Evolutionary conservation across 164 flowering plant species (phyloP).

Genomic region (Santalum album): DNA sequence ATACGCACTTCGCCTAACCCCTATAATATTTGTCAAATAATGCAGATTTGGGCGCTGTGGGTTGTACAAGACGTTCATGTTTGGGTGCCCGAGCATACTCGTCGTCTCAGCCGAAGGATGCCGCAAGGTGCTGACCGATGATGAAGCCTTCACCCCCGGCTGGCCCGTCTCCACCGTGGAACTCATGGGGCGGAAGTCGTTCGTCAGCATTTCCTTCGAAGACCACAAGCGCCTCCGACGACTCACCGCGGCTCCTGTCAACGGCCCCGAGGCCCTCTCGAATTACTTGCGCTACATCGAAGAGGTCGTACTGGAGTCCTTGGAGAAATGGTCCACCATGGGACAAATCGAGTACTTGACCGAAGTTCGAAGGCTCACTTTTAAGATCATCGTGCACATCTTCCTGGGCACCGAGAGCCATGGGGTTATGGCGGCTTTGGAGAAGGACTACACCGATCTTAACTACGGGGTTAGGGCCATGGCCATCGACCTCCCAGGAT

Average conservation of each 20-base stretch:
- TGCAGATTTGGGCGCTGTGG: slow-evolving; percentile 61
- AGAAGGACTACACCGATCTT: slow-evolving; percentile 57
- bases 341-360: slow-evolving; percentile 79
- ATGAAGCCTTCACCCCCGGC: slow-evolving; percentile 61
- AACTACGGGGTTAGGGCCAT: slow-evolving; percentile 84
- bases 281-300: slow-evolving; percentile 54
- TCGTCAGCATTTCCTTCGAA: slow-evolving; percentile 45
- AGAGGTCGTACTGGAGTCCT: slow-evolving; percentile 25
- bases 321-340: slow-evolving; percentile 64
- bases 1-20: too few species aligned
- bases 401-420: slow-evolving; percentile 67
- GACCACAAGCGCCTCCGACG: slow-evolving; percentile 76
- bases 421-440: slow-evolving; percentile 50
- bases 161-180: slow-evolving; percentile 72
- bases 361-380: slow-evolving; percentile 68
- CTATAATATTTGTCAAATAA: too few species aligned
- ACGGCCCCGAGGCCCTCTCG: slow-evolving; percentile 73
- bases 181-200: slow-evolving; percentile 78
- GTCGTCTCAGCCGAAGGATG: slow-evolving; percentile 59
- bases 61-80: slow-evolving; percentile 77
- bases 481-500: slow-evolving; percentile 88
- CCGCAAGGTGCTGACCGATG: slow-evolving; percentile 60
- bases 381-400: slow-evolving; percentile 54
- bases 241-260: slow-evolving; percentile 73
- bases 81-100: slow-evolving; percentile 72